Percentiles rank a stretch among this genome's conserved stretches.
Conservation (phyloP, 2,329 filamentous ascomycete genomes). For the Penicillium sp. region DNA sequence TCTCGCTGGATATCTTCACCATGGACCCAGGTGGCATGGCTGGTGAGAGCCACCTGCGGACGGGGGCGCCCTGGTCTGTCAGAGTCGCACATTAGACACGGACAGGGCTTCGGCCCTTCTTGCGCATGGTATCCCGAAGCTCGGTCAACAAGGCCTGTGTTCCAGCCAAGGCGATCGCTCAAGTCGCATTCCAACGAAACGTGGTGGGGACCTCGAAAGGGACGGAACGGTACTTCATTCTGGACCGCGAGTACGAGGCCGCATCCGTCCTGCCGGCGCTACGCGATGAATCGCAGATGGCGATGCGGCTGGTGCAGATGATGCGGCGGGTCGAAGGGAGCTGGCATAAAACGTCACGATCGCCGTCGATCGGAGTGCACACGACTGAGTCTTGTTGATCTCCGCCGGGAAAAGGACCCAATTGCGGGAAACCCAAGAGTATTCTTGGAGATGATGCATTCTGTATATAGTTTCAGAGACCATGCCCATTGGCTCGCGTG, state of each 20-base stretch:
- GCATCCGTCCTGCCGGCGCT: slow-evolving; percentile 34
- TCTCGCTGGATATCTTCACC: slow-evolving; percentile 38
- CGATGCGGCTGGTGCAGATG: slow-evolving; percentile 28
- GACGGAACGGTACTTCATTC: slow-evolving; percentile 35
- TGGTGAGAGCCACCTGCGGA: slow-evolving; percentile 27
- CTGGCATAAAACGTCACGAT: slow-evolving; percentile 29
- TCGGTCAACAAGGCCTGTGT: slow-evolving; percentile 36
- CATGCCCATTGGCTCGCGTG: too few species aligned
- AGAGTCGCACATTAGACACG: slow-evolving; percentile 33
- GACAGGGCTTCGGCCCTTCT: slow-evolving; percentile 32
- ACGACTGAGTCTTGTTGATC: too few species aligned
- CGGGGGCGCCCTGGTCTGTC: slow-evolving; percentile 28
- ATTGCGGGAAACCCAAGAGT: too few species aligned
- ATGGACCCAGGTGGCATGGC: slow-evolving; percentile 35
- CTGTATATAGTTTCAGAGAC: too few species aligned
- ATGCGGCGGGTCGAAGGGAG: slow-evolving; percentile 32
- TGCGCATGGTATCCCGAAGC: slow-evolving; percentile 36
- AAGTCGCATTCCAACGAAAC: slow-evolving; percentile 34
- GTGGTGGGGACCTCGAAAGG: slow-evolving; percentile 30
- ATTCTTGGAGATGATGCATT: too few species aligned
- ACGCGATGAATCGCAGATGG: slow-evolving; percentile 30
- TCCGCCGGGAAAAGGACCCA: background rate
- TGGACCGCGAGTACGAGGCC: slow-evolving; percentile 37
- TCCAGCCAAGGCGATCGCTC: slow-evolving; percentile 36
- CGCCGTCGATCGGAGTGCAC: slow-evolving; percentile 28